Evolutionary conservation across 2,329 filamentous ascomycete genomes (phyloP), one percentile per base, ranked within the genome.

Genomic region (Colletotrichum musicola): DNA sequence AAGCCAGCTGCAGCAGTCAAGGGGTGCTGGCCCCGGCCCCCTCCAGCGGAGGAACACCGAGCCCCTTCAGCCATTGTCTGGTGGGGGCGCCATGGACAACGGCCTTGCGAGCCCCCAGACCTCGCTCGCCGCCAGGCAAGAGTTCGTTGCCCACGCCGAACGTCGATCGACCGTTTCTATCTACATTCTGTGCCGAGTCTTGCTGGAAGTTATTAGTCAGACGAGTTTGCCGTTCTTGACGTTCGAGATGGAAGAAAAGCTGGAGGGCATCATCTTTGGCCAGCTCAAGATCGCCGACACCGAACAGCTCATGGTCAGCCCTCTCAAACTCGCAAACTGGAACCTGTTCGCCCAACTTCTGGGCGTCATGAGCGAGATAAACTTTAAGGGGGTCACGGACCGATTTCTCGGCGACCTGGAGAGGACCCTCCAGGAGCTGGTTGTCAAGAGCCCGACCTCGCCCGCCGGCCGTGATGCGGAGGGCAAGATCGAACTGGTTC

Each of bases 191-290:
- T 99, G 96, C 77, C 90, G 96, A 35, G 95, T 98, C 7, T 84
- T 99, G 57, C 92, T 98, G 63, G 94, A 98, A 78, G 95, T 99
- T 56, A 96, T 98, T 77, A 91, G 92, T 46, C 94, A 98, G 79
- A 98, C 94, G 74, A 95, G 88, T 30, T 82, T 98, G 51, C 86
- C 90, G 40, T 92, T 90, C 20, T 93, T 99, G 72, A 97, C 93
- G 6, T 85, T 90, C 1, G 95, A 98, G 73, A 97, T 98, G 89
- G 95, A 97, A 69, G 93, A 96, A 70, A 95, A 97, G 73, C 85
- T 99, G 4, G 95, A 98, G 77, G 93, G 91, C 71, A 97, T 99
- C 69, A 97, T 99, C 62, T 99, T 98, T 78, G 92, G 92, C n/a
- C 96, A 98, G 78, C 85, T 99, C 10, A 97, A 95, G 76, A 92